phyloP scores from a whole-genome alignment of 2,329 filamentous ascomycete genomes.

The Shiraia sp. region DNA sequence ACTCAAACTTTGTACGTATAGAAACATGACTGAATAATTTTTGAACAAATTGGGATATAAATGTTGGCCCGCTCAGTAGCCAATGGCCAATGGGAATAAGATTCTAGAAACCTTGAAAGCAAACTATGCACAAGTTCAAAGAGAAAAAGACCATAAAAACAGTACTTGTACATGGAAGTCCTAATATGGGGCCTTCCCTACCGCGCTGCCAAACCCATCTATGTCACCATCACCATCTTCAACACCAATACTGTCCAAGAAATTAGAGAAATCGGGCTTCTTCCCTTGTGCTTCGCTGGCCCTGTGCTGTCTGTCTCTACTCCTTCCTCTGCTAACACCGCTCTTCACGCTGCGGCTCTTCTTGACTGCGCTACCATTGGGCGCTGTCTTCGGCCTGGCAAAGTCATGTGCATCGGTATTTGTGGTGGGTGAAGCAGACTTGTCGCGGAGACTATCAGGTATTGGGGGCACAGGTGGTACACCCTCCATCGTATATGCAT shows the following conservation, averaged over 20 bases:
- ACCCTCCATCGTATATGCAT: slow-evolving; percentile 15
- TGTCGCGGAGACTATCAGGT: slow-evolving; percentile 30
- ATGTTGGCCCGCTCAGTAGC: too few relatives aligned
- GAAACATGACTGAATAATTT: too few relatives aligned
- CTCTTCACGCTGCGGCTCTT: slow-evolving; percentile 35
- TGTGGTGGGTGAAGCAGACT: slow-evolving; percentile 9
- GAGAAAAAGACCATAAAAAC: too few relatives aligned
- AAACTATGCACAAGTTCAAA: too few relatives aligned
- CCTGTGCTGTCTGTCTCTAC: slow-evolving; percentile 20
- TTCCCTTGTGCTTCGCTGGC: slow-evolving; percentile 10
- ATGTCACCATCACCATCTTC: slow-evolving; percentile 18
- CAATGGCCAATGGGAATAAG: too few relatives aligned
- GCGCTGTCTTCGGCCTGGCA: slow-evolving; percentile 27
- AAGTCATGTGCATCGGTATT: slow-evolving; percentile 11
- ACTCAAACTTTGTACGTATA: too few relatives aligned
- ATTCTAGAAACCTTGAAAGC: too few relatives aligned
- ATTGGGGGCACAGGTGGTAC: slow-evolving; percentile 42
- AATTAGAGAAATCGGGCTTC: slow-evolving; percentile 36
- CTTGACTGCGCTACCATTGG: slow-evolving; percentile 16
- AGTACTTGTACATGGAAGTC: background rate
- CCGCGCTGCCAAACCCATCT: slow-evolving; percentile 5
- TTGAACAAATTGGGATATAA: too few relatives aligned
- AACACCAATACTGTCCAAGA: slow-evolving; percentile 42
- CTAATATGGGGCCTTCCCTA: slow-evolving; percentile 35
- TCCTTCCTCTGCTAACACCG: slow-evolving; percentile 20